These are phyloP conservation scores for Phaffomyces thermotolerans DNA, from an alignment of 805 yeast genomes.

Conservation along the genomic window DNA sequence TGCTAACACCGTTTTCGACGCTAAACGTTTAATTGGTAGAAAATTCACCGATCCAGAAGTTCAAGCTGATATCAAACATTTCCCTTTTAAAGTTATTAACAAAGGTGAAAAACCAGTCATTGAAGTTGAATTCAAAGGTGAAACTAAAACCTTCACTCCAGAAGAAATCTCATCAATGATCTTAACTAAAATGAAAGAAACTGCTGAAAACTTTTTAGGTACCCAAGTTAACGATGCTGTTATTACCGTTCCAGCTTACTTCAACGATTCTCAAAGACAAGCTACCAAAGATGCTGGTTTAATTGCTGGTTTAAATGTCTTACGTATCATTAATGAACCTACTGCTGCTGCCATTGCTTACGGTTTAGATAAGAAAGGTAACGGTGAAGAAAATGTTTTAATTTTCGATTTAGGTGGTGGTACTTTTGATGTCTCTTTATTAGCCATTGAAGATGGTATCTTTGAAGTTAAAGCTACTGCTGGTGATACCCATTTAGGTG, in stretches of 20 bases:
- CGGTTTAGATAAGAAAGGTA: conserved; percentile 75
- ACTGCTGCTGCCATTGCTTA: conserved; percentile 95
- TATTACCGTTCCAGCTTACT: conserved; percentile 15
- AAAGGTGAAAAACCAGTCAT: conserved; percentile 64
- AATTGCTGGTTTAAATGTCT: conserved; percentile 14
- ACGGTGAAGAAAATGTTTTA: conserved; percentile 76
- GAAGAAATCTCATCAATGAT: conserved; percentile 95
- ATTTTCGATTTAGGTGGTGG: conserved; percentile 97
- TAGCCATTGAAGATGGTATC: conserved; percentile 91
- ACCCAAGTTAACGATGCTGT: conserved; percentile 13
- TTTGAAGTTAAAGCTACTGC: conserved; percentile 89
- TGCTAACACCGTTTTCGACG: conserved; percentile 80
- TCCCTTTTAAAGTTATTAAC: conserved; percentile 75
- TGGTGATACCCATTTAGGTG: conserved; percentile 24
- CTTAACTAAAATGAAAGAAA: conserved; percentile 72
- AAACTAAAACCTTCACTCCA: conserved; percentile 80
- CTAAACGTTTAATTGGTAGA: conserved; percentile 91
- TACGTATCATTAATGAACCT: conserved; percentile 15
- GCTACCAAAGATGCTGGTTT: conserved; percentile 17
- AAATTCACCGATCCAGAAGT: conserved; percentile 75
- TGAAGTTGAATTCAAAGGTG: conserved; percentile 42
- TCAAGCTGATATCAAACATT: conserved; percentile 68
- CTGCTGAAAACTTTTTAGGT: conserved; percentile 14
- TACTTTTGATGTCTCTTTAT: conserved; percentile 90
- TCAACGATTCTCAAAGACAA: conserved; percentile 16